Evolutionary conservation across 2,329 filamentous ascomycete species (phyloP).

Genomic region (Xylariaceae sp.): DNA sequence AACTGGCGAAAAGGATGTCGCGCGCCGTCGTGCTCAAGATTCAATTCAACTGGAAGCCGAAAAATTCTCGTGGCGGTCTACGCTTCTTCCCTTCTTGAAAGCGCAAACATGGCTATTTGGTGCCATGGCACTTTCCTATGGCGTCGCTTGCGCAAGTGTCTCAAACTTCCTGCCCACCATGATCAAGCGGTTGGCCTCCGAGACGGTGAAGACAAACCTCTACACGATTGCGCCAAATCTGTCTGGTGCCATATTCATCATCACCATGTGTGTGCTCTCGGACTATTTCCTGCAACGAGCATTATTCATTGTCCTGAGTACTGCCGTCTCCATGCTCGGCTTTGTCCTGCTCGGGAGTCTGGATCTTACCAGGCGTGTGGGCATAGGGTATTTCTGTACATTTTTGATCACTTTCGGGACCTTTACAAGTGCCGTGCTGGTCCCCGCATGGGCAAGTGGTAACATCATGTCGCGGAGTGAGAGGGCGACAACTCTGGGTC

Average conservation of each 20-base stretch:
- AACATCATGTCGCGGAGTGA: constrained; percentile 12
- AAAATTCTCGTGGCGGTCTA: constrained; percentile 3
- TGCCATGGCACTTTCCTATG: constrained; percentile 12
- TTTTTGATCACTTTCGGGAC: constrained; percentile 19
- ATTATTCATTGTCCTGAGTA: constrained; percentile 13
- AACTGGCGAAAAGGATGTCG: constrained; percentile 5
- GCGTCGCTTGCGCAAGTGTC: constrained; percentile 10
- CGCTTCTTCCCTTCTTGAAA: constrained; percentile 5
- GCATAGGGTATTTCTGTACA: constrained; percentile 20
- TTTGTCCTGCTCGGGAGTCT: constrained; percentile 18
- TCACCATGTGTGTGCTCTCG: constrained; percentile 5
- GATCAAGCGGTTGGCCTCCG: constrained; percentile 31
- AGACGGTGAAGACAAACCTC: constrained; percentile 23
- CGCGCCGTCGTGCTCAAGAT: constrained; percentile 5
- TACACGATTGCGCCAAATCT: constrained; percentile 24
- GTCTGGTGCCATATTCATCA: constrained; percentile 11
- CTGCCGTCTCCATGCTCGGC: constrained; percentile 11
- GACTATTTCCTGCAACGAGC: constrained; percentile 15
- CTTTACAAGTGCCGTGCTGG: constrained; percentile 16
- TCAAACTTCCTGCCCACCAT: constrained; percentile 22
- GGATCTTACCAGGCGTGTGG: constrained; percentile 12
- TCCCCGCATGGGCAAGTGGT: constrained; percentile 12
- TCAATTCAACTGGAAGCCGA: constrained; percentile 10
- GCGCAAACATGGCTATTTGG: constrained; percentile 11
- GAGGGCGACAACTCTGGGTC: constrained; percentile 10